These are phyloP conservation scores for Hepatocystis sp. DNA, from an alignment of 169 alveolate genomes.

Conservation along the genomic window DNA sequence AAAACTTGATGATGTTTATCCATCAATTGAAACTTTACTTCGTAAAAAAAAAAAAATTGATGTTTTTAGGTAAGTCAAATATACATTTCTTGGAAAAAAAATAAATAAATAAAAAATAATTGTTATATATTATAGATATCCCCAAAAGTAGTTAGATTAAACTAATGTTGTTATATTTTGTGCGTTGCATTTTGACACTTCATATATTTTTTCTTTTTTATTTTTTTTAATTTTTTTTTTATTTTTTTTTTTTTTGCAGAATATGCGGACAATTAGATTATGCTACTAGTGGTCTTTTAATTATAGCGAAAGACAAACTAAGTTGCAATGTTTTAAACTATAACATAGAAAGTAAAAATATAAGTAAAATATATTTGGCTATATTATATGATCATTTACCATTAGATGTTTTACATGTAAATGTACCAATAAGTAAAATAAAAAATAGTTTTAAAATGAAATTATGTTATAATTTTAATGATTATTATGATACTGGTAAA, in stretches of 20 bases:
- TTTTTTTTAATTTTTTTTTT: slow-evolving; percentile 1
- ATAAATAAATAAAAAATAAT: too few relatives aligned
- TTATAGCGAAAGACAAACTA: slow-evolving; percentile 63
- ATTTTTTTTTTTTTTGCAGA: slow-evolving; percentile 10
- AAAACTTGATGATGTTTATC: slow-evolving; percentile 44
- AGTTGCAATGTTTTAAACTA: slow-evolving; percentile 53
- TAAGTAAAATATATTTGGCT: slow-evolving; percentile 71
- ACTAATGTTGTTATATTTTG: too few relatives aligned
- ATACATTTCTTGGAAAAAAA: too few relatives aligned
- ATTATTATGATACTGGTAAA: slow-evolving; percentile 63
- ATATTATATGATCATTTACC: slow-evolving; percentile 71
- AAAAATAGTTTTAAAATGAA: slow-evolving; percentile 68
- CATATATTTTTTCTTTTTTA: not conserved
- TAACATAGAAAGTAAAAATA: slow-evolving; percentile 54
- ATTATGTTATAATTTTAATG: slow-evolving; percentile 66
- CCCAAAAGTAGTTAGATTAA: too few relatives aligned
- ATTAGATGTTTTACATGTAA: slow-evolving; percentile 48
- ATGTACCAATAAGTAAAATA: slow-evolving; percentile 61
- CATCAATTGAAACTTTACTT: slow-evolving; percentile 72
- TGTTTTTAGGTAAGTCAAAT: slow-evolving; percentile 27
- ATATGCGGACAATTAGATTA: slow-evolving; percentile 76
- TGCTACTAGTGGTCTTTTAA: slow-evolving; percentile 75
- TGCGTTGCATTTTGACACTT: too few relatives aligned
- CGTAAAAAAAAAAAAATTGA: slow-evolving; percentile 31
- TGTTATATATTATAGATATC: too few relatives aligned